Evolutionary conservation across 148 eudicot genomes (phyloP).

Genomic region (Rhododendron simsii): DNA sequence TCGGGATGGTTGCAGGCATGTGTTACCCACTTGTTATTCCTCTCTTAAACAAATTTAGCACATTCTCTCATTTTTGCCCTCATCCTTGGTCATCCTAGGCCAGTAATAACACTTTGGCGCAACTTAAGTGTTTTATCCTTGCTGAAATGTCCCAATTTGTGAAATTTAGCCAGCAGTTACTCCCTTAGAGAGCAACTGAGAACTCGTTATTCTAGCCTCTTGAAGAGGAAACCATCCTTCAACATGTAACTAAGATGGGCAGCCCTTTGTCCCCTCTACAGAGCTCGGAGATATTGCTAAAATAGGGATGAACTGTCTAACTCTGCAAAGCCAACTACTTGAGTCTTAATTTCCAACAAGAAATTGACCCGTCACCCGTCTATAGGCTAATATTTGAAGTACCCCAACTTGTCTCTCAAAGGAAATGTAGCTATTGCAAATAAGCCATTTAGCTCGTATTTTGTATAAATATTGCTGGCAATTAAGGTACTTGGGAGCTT

Average conservation of each 20-base stretch:
- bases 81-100: neutral
- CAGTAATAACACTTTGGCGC: neutral
- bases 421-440: neutral
- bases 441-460: neutral
- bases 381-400: neutral
- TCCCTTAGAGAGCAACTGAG: neutral
- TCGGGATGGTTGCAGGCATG: neutral
- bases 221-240: conserved; percentile 1
- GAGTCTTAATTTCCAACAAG: neutral
- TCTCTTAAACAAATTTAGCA: neutral
- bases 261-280: neutral
- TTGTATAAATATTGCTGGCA: neutral
- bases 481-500: neutral
- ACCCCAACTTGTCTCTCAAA: neutral
- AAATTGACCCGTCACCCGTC: neutral
- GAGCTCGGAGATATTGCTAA: neutral
- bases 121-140: neutral
- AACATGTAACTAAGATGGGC: neutral
- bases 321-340: neutral
- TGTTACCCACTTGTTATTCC: neutral
- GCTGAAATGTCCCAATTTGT: neutral
- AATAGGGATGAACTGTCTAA: neutral
- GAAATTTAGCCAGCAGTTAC: neutral
- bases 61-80: too few species aligned
- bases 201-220: neutral